Base-by-base conservation (phyloP, 2,329 filamentous ascomycete species). In the Raffaelea albimanens region DNA sequence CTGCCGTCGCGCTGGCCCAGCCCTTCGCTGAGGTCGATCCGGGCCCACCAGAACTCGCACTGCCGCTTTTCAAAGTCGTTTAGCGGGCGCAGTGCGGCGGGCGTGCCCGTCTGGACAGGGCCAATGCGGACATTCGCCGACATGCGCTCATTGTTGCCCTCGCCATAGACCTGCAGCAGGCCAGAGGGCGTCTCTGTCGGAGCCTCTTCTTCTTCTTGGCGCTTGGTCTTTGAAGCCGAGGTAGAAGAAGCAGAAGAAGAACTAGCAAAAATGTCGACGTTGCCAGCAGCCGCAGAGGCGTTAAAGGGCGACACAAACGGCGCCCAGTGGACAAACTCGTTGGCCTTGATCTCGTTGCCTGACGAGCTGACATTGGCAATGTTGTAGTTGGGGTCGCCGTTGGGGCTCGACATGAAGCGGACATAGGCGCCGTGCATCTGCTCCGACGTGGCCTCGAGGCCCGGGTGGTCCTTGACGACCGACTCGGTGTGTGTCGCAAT, bases 11-110 rank as follows among this genome's bases (percentile, higher is more conserved):
- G 52, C 44, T 21, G 62, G 2, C 64, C 68, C 49, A 63, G 62
- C 8, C 69, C 70, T 56, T 76, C 62, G 53, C 70, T 75, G 43
- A 71, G 55, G 48, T 66, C 60, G 19, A 72, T 70, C 50, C 71
- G 70, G 13, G 67, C 66, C 75, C 76, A 82, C 81, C 81, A 85
- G 59, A 79, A 84, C 13, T 63, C 59, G 55, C 75, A 80, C 56
- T 76, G 70, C 44, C 67, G 60, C 46, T 61, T 62, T 50, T 76
- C 72, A 50, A 65, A 64, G 4, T 58, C 60, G 20, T 66, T 74
- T 63, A 69, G 58, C 47, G 44, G 61, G 52, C 66, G 60, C 46
- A 71, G 61, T 47, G 67, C 57, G 0, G 69, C 73, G 1, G 72
- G 63, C 3, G 63, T 58, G 2, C 75, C 79, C 11, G 48, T 56